Evolutionary conservation across 306 rosid species (phyloP).

Genomic region (Rosa chinensis): DNA sequence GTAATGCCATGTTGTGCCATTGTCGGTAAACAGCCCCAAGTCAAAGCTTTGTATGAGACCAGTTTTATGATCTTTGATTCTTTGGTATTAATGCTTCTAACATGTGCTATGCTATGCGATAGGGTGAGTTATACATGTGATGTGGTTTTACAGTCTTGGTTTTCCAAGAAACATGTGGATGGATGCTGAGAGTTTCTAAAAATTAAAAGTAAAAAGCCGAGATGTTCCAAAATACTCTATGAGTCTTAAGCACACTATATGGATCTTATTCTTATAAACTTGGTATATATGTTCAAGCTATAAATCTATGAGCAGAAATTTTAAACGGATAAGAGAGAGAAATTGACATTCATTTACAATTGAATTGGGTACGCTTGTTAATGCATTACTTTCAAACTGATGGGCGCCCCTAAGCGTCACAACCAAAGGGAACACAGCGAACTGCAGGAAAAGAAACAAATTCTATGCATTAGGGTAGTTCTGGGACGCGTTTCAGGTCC

Average conservation of each 20-base stretch:
- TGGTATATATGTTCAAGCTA: background rate
- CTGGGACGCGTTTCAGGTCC: constrained; percentile 69
- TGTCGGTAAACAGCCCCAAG: background rate
- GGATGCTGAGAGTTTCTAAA: background rate
- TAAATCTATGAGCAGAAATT: no score
- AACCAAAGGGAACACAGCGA: no score
- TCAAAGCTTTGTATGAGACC: background rate
- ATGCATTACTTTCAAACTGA: no score
- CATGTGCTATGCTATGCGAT: background rate
- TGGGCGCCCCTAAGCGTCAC: no score
- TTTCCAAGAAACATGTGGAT: background rate
- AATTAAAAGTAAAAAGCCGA: no score
- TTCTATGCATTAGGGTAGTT: constrained; percentile 48
- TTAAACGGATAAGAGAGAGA: no score
- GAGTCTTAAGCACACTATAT: no score
- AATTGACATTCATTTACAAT: no score
- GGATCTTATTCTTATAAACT: background rate
- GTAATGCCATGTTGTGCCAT: background rate
- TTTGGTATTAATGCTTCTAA: background rate
- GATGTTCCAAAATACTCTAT: no score
- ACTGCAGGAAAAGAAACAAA: background rate
- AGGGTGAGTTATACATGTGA: background rate
- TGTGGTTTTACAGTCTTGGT: background rate
- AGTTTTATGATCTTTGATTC: background rate
- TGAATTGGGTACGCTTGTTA: no score